These are phyloP conservation scores for Asterochloris erici DNA, from an alignment of 139 green algal species.

Conservation along the genomic window DNA sequence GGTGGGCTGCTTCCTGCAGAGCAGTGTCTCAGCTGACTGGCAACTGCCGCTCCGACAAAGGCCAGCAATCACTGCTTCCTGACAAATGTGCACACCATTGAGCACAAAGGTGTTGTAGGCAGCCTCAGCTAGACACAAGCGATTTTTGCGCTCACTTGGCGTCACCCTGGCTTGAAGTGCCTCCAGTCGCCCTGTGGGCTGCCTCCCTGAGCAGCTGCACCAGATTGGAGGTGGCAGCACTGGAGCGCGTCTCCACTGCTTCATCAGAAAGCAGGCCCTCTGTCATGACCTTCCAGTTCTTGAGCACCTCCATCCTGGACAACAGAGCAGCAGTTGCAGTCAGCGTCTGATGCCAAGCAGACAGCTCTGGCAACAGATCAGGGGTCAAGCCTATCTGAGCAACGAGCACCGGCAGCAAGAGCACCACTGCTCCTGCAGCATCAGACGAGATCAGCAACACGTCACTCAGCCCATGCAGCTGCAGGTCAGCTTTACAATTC, in stretches of 20 bases:
- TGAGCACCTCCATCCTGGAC: slow-evolving; percentile 34
- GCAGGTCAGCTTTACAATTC: not conserved
- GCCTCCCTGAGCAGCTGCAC: slow-evolving; percentile 28
- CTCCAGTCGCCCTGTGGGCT: slow-evolving; percentile 22
- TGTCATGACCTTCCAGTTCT: slow-evolving; percentile 40
- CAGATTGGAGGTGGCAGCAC: slow-evolving; percentile 37
- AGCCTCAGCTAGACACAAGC: not conserved
- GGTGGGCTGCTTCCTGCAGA: slow-evolving; percentile 1
- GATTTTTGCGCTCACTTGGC: not conserved
- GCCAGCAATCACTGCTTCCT: not conserved
- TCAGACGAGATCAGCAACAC: not conserved
- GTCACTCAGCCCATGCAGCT: not conserved
- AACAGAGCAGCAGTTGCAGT: not conserved
- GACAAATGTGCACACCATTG: not conserved
- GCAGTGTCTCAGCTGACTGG: not conserved
- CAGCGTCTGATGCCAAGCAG: not conserved
- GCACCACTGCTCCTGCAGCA: not conserved
- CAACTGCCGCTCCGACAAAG: not conserved
- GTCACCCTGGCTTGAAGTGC: not conserved
- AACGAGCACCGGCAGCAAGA: not conserved
- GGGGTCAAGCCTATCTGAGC: not conserved
- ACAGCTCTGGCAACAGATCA: not conserved
- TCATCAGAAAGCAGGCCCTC: slow-evolving; percentile 35
- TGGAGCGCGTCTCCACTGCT: slow-evolving; percentile 26
- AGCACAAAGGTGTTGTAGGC: not conserved